Evolutionary conservation across 345 rosid genomes (phyloP).

Genomic region (Limnanthes douglasii): DNA sequence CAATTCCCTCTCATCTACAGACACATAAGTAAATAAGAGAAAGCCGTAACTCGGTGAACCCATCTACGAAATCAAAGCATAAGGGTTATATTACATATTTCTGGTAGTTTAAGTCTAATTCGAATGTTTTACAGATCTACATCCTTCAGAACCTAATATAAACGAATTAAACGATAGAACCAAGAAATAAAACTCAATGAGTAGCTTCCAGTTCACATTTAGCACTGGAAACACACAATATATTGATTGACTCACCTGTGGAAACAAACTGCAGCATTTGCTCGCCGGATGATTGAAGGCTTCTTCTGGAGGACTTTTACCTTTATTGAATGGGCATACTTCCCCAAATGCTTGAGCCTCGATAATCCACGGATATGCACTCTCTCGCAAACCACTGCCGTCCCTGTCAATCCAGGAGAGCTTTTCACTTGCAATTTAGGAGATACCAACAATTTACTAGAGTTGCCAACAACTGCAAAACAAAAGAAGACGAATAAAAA

Average conservation of each 20-base stretch:
- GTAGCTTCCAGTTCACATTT: background rate
- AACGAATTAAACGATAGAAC: background rate
- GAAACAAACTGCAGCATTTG: slow-evolving; percentile 60
- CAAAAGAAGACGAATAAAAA: background rate
- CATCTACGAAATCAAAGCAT: background rate
- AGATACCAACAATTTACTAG: slow-evolving; percentile 21
- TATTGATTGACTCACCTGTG: slow-evolving; percentile 38
- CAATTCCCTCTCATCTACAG: too few species aligned
- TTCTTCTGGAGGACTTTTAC: slow-evolving; percentile 27
- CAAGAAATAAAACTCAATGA: background rate
- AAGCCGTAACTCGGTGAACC: background rate
- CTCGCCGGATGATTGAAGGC: slow-evolving; percentile 18
- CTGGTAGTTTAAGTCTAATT: too few species aligned
- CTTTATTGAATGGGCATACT: slow-evolving; percentile 53
- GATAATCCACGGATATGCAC: slow-evolving; percentile 43
- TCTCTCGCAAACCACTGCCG: slow-evolving; percentile 49
- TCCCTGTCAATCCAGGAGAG: slow-evolving; percentile 60
- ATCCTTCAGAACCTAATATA: slow-evolving; percentile 1
- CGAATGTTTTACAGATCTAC: too few species aligned
- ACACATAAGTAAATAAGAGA: slow-evolving; percentile 1
- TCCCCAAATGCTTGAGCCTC: slow-evolving; percentile 42
- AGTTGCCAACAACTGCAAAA: slow-evolving; percentile 44
- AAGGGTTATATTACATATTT: too few species aligned
- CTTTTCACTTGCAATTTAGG: slow-evolving; percentile 35
- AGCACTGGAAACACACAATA: background rate